Percentiles rank a stretch among this genome's conserved stretches.
phyloP scores from a whole-genome alignment of 2,329 filamentous ascomycete genomes.

The Fonsecaea pedrosoi region DNA sequence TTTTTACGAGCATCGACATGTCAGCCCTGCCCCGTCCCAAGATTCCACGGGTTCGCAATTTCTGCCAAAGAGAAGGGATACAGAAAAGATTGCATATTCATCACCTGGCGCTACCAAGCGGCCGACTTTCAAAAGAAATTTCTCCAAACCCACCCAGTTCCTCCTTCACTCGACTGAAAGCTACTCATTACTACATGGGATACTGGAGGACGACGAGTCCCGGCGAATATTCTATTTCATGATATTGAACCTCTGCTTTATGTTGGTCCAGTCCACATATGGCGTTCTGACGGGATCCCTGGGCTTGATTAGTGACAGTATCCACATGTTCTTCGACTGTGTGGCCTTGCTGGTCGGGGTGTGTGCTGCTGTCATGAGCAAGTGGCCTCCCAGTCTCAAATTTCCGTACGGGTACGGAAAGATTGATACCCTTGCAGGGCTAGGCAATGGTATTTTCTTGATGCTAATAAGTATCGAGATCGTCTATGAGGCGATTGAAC shows the following conservation, averaged over 20 bases:
- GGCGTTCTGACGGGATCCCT: conserved; percentile 92
- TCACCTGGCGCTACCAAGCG: conserved; percentile 19
- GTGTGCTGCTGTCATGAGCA: conserved; percentile 90
- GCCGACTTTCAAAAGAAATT: conserved; percentile 40
- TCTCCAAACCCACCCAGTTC: conserved; percentile 67
- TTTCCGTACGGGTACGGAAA: conserved; percentile 92
- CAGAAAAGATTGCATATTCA: conserved; percentile 27
- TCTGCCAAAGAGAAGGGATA: conserved; percentile 32
- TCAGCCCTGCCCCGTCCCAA: conserved; percentile 27
- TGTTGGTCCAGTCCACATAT: conserved; percentile 93
- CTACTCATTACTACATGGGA: conserved; percentile 81
- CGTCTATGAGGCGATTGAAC: conserved; percentile 89
- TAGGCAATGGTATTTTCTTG: conserved; percentile 93
- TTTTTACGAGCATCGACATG: conserved; percentile 25
- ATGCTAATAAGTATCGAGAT: conserved; percentile 98
- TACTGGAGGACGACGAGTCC: conserved; percentile 89
- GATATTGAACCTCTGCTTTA: conserved; percentile 92
- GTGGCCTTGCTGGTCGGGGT: conserved; percentile 88
- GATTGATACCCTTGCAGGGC: conserved; percentile 93
- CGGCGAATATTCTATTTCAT: conserved; percentile 97
- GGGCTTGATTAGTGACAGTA: conserved; percentile 93
- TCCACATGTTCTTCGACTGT: conserved; percentile 99
- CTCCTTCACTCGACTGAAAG: conserved; percentile 72
- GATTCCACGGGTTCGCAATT: conserved; percentile 25
- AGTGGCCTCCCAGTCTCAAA: conserved; percentile 86